A percentile compares a stretch with the other conserved stretches of the same genome.
phyloP scores from a whole-genome alignment of 495 filamentous ascomycete genomes.

The Monascus purpureus region DNA sequence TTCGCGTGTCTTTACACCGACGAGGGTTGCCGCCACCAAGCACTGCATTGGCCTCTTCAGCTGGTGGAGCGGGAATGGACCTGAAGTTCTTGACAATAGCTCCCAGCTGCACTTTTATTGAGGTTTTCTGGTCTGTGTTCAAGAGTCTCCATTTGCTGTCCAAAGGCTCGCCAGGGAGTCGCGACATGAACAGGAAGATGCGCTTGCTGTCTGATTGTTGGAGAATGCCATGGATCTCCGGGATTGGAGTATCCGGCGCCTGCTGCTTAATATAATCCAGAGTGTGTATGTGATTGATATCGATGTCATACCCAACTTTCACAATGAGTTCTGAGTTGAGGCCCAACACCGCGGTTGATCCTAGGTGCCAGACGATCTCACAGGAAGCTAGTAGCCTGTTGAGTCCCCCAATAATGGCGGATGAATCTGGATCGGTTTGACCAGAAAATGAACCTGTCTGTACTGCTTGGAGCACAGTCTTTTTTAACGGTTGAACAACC shows the following conservation, averaged over 20 bases:
- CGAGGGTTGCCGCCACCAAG: conserved; percentile 8
- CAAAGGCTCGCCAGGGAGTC: conserved; percentile 3
- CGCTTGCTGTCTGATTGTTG: conserved; percentile 3
- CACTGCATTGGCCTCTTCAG: conserved; percentile 3
- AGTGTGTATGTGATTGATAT: conserved; percentile 2
- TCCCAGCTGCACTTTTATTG: conserved; percentile 6
- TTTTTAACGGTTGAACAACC: conserved; percentile 11
- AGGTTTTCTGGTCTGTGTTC: conserved; percentile 3
- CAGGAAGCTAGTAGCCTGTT: conserved; percentile 8
- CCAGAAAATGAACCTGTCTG: conserved; percentile 3
- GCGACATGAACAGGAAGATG: conserved; percentile 9
- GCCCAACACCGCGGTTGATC: conserved; percentile 18
- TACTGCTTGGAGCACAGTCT: conserved; percentile 8
- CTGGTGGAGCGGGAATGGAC: conserved; percentile 4
- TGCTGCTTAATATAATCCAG: conserved; percentile 6
- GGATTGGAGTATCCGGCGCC: conserved; percentile 3
- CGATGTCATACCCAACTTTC: conserved; percentile 4
- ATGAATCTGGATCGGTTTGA: conserved; percentile 8
- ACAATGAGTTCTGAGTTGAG: conserved; percentile 11
- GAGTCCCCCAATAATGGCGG: conserved; percentile 7
- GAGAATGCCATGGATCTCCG: conserved; percentile 8
- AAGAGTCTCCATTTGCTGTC: conserved; percentile 4
- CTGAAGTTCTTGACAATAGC: conserved; percentile 5
- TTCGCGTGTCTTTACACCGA: conserved; percentile 7
- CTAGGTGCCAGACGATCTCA: conserved; percentile 11